Evolutionary conservation across 2,329 filamentous ascomycete species (phyloP).

Genomic region (Trichophyton schoenleinii): DNA sequence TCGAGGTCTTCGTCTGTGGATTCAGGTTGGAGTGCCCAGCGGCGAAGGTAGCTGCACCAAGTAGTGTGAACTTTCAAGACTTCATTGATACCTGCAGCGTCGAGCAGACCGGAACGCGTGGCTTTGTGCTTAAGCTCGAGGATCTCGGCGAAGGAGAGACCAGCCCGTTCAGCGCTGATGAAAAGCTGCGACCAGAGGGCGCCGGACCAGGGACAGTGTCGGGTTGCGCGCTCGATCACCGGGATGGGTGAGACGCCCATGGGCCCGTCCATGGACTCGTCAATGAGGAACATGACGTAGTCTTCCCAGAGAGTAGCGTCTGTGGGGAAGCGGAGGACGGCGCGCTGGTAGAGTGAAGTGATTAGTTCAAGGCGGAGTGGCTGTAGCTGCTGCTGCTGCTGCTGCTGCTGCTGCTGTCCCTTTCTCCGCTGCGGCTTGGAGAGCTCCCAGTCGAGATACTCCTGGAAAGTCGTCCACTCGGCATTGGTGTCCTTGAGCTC

Average conservation of each 20-base stretch:
- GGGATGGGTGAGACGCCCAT: constrained; percentile 45
- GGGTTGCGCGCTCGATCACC: constrained; percentile 66
- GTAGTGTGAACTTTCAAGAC: constrained; percentile 83
- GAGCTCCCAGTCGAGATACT: constrained; percentile 82
- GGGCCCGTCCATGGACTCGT: constrained; percentile 38
- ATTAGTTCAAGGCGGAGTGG: constrained; percentile 40
- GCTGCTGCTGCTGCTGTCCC: constrained; percentile 23
- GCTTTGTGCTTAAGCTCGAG: constrained; percentile 86
- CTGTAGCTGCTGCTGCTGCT: no score
- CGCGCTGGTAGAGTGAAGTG: constrained; percentile 62
- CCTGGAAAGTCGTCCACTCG: constrained; percentile 42
- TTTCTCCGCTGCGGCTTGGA: constrained; percentile 29
- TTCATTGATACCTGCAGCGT: constrained; percentile 73
- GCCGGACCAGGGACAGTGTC: constrained; percentile 89
- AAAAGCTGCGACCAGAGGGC: constrained; percentile 83
- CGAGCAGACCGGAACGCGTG: constrained; percentile 71
- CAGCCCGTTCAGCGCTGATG: constrained; percentile 66
- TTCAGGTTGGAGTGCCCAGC: constrained; percentile 62
- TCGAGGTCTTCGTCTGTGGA: constrained; percentile 73
- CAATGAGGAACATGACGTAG: constrained; percentile 60
- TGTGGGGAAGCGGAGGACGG: constrained; percentile 58
- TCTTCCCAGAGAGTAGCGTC: constrained; percentile 73
- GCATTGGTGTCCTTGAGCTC: constrained; percentile 40
- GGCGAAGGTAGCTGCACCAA: constrained; percentile 89
- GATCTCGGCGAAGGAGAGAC: constrained; percentile 63